Evolutionary conservation across 2,329 filamentous ascomycete genomes (phyloP).

Genomic region (Orbilia quercus): DNA sequence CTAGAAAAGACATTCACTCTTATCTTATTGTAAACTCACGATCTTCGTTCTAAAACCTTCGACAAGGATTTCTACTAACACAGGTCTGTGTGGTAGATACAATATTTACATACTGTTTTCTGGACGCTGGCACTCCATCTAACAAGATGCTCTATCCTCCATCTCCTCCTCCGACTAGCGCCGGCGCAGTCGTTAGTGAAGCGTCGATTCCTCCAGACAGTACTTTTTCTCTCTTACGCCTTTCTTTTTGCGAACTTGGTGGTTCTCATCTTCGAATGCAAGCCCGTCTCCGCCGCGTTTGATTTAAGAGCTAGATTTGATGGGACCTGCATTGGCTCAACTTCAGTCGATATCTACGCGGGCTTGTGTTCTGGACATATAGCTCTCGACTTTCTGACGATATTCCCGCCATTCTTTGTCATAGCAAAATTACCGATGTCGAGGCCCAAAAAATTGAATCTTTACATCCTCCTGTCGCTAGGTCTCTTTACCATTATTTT

Average conservation of each 20-base stretch:
- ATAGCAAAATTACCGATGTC: conserved; percentile 47
- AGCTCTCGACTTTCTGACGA: conserved; percentile 46
- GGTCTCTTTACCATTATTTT: conserved; percentile 50
- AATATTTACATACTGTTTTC: conserved; percentile 54
- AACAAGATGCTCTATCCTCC: conserved; percentile 48
- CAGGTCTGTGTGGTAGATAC: conserved; percentile 19
- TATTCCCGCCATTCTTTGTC: conserved; percentile 50
- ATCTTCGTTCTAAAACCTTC: not conserved
- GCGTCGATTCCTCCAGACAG: conserved; percentile 40
- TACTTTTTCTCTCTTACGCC: conserved; percentile 44
- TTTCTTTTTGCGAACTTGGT: conserved; percentile 43
- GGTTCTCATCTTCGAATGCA: conserved; percentile 52
- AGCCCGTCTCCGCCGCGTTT: conserved; percentile 45
- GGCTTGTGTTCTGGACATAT: conserved; percentile 52
- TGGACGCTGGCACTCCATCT: conserved; percentile 53
- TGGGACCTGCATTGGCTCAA: conserved; percentile 49
- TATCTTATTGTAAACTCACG: conserved; percentile 37
- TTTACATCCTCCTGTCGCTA: conserved; percentile 43
- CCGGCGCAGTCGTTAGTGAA: conserved; percentile 34
- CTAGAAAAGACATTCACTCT: conserved; percentile 47
- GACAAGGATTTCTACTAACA: not conserved
- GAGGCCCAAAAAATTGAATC: conserved; percentile 42
- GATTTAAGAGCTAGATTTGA: conserved; percentile 47
- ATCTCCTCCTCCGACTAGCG: conserved; percentile 48
- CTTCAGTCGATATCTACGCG: conserved; percentile 44